These are phyloP conservation scores for Phytophthora brassicae DNA, from an alignment of 352 stramenopile species.

Conservation along the genomic window DNA sequence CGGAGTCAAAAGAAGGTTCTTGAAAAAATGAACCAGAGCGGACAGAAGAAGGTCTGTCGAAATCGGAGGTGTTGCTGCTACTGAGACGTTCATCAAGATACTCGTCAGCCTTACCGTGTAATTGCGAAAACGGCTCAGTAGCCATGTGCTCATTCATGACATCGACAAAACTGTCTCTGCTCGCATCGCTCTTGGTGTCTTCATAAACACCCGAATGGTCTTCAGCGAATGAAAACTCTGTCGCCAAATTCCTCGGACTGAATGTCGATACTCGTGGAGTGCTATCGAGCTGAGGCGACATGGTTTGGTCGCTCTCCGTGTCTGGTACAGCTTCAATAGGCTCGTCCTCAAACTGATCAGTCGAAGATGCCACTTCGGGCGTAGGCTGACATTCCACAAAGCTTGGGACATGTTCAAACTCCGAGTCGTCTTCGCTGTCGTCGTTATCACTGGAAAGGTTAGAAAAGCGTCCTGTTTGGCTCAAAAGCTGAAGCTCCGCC, in stretches of 20 bases:
- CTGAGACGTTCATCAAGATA: conserved; percentile 18
- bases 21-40: conserved; percentile 36
- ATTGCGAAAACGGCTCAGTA: background rate
- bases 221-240: conserved; percentile 22
- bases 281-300: conserved; percentile 5
- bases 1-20: conserved; percentile 38
- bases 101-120: conserved; percentile 9
- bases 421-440: conserved; percentile 42
- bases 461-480: conserved; percentile 49
- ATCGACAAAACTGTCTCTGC: conserved; percentile 35
- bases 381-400: conserved; percentile 16
- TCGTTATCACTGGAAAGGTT: conserved; percentile 38
- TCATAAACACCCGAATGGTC: conserved; percentile 17
- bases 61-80: conserved; percentile 37
- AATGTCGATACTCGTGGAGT: conserved; percentile 8
- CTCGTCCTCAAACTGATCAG: background rate
- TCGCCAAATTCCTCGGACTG: conserved; percentile 7
- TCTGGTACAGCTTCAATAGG: background rate
- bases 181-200: conserved; percentile 30
- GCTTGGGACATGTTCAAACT: conserved; percentile 31
- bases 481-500: conserved; percentile 48
- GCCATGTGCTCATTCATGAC: conserved; percentile 32
- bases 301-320: conserved; percentile 2
- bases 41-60: conserved; percentile 30
- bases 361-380: background rate